Percentiles rank a stretch among this genome's conserved stretches.
phyloP scores from a whole-genome alignment of 495 filamentous ascomycete genomes.

The Gamarada debralockiae region DNA sequence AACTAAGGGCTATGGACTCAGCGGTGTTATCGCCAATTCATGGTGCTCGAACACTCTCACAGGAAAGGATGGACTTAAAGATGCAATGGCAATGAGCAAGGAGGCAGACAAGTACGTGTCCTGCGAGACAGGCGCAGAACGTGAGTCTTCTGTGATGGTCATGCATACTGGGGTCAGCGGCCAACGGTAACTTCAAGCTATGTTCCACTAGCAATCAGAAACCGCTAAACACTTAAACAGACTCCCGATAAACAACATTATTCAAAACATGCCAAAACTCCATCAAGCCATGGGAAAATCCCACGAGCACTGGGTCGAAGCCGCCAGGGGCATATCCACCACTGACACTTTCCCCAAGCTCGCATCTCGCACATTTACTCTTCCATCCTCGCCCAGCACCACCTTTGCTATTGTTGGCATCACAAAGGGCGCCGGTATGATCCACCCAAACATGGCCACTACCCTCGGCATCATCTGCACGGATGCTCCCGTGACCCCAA shows the following conservation, averaged over 20 bases:
- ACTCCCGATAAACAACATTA: slow-evolving; percentile 84
- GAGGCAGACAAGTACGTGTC: slow-evolving; percentile 63
- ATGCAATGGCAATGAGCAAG: slow-evolving; percentile 75
- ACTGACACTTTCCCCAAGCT: slow-evolving; percentile 98
- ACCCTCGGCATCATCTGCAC: slow-evolving; percentile 89
- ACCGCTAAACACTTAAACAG: slow-evolving; percentile 30
- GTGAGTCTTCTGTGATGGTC: slow-evolving; percentile 69
- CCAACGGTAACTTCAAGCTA: slow-evolving; percentile 56
- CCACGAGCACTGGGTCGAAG: slow-evolving; percentile 78
- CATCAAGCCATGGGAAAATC: slow-evolving; percentile 60
- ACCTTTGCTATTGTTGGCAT: slow-evolving; percentile 84
- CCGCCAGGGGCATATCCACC: slow-evolving; percentile 91
- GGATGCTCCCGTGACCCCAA: slow-evolving; percentile 72
- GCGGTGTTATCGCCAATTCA: slow-evolving; percentile 83
- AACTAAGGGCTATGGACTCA: slow-evolving; percentile 62
- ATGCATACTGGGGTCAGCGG: slow-evolving; percentile 98
- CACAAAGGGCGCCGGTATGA: slow-evolving; percentile 98
- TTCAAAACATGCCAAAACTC: slow-evolving; percentile 70
- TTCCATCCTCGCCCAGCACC: slow-evolving; percentile 72
- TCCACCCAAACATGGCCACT: slow-evolving; percentile 97
- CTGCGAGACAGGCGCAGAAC: slow-evolving; percentile 43
- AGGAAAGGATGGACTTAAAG: slow-evolving; percentile 80
- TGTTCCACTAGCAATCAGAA: background rate
- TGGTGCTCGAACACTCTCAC: slow-evolving; percentile 96
- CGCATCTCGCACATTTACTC: slow-evolving; percentile 71